Evolutionary conservation across 2,329 filamentous ascomycete species (phyloP).

Genomic region (Stylonectria norvegica): DNA sequence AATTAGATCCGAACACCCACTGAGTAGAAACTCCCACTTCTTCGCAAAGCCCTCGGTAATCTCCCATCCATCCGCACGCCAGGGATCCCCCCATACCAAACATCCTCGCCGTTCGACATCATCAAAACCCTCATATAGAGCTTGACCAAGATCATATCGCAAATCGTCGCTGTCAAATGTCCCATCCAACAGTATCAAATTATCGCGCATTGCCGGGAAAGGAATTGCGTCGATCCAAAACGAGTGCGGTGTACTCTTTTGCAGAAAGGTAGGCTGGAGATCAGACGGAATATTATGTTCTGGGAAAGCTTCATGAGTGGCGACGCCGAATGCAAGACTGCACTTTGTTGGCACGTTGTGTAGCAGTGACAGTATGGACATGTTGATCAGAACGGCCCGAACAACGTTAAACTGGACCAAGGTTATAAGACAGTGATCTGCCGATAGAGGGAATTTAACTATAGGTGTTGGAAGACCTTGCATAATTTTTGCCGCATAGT

Average conservation of each 20-base stretch:
- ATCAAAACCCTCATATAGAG: constrained; percentile 2
- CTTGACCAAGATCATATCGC: background rate
- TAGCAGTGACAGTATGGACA: constrained; percentile 1
- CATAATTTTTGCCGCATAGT: background rate
- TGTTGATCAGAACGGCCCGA: constrained; percentile 1
- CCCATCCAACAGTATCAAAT: constrained; percentile 2
- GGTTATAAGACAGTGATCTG: constrained; percentile 4
- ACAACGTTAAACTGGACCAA: constrained; percentile 3
- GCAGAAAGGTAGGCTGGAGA: background rate
- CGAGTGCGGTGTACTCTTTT: background rate
- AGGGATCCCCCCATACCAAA: constrained; percentile 6
- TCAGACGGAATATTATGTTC: background rate
- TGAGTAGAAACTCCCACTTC: constrained; percentile 7
- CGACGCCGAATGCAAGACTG: background rate
- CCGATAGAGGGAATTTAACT: background rate
- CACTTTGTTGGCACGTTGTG: background rate
- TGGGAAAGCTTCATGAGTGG: background rate
- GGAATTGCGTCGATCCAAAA: constrained; percentile 4
- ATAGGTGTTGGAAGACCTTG: background rate
- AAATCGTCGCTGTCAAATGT: constrained; percentile 1
- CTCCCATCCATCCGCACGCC: constrained; percentile 10
- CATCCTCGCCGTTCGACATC: background rate
- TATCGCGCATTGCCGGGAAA: constrained; percentile 5
- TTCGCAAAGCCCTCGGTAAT: constrained; percentile 5
- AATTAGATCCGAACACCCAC: constrained; percentile 5